Conservation (phyloP, 768 basidiomycete genomes). For the Amanita pseudoporphyria region DNA sequence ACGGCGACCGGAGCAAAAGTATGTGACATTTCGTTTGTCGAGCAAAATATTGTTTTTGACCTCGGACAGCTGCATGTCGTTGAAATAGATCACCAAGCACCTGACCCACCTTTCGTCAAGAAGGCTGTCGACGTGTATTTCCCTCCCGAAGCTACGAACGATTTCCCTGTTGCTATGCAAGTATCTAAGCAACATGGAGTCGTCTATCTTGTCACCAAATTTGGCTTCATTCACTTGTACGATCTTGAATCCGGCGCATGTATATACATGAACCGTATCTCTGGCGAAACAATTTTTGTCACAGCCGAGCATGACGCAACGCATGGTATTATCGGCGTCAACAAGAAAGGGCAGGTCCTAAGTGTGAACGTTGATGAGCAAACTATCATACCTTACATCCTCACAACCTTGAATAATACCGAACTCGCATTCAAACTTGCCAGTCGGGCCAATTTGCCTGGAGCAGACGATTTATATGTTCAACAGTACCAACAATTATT, state of each 20-base stretch:
- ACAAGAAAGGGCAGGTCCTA: conserved; percentile 98
- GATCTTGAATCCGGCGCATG: conserved; percentile 96
- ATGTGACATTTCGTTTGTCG: conserved; percentile 14
- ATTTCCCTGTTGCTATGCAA: conserved; percentile 99
- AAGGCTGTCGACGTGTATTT: conserved; percentile 99
- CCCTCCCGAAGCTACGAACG: conserved; percentile 95
- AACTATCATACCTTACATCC: conserved; percentile 91
- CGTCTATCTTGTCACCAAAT: conserved; percentile 96
- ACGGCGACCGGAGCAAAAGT: conserved; percentile 99
- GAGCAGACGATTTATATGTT: conserved; percentile 94
- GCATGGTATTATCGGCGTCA: conserved; percentile 96
- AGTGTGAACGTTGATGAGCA: conserved; percentile 96
- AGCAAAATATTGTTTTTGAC: conserved; percentile 5
- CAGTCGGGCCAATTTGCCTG: conserved; percentile 91
- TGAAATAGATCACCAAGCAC: conserved; percentile 92
- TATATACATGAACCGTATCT: conserved; percentile 99
- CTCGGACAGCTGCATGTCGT: conserved; percentile 82
- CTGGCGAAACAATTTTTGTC: conserved; percentile 98
- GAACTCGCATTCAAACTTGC: conserved; percentile 98
- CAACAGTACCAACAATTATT: conserved; percentile 92
- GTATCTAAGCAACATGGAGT: conserved; percentile 96
- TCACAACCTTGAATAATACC: conserved; percentile 90
- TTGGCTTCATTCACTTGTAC: conserved; percentile 98
- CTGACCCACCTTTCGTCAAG: conserved; percentile 90
- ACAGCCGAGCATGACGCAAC: conserved; percentile 93